phyloP scores from a whole-genome alignment of 805 yeast species.

The Pichia occidentalis region DNA sequence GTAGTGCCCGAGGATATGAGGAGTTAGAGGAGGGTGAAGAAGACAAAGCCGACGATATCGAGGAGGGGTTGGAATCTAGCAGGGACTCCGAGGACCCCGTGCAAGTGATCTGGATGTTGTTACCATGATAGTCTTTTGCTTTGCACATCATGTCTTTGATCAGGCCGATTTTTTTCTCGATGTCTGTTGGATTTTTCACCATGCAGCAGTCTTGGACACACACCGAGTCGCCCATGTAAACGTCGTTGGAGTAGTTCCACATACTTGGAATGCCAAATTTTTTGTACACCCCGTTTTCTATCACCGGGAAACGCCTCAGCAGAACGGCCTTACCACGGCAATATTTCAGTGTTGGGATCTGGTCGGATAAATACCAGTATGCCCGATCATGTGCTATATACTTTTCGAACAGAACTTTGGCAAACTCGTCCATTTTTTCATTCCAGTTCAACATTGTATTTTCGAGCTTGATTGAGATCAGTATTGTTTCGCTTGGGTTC shows the following conservation, averaged over 20 bases:
- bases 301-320: constrained; percentile 66
- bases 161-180: constrained; percentile 48
- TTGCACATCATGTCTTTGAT: constrained; percentile 49
- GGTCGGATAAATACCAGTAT: constrained; percentile 53
- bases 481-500: constrained; percentile 52
- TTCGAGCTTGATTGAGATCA: constrained; percentile 68
- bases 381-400: constrained; percentile 45
- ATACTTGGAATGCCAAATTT: constrained; percentile 63
- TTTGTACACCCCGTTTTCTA: constrained; percentile 32
- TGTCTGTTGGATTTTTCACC: constrained; percentile 44
- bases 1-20: neutral
- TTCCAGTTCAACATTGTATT: constrained; percentile 59
- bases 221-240: constrained; percentile 55
- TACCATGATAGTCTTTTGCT: constrained; percentile 39
- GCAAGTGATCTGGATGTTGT: too few relatives aligned
- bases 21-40: neutral
- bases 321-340: constrained; percentile 60
- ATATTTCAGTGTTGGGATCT: constrained; percentile 54
- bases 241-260: constrained; percentile 61
- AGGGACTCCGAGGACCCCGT: too few relatives aligned
- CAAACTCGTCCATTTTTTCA: constrained; percentile 56
- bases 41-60: constrained; percentile 6
- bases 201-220: constrained; percentile 75
- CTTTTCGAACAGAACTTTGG: constrained; percentile 50
- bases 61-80: too few relatives aligned